These are phyloP conservation scores for Citrus cavaleriei DNA, from an alignment of 345 rosid genomes.

Conservation along the genomic window DNA sequence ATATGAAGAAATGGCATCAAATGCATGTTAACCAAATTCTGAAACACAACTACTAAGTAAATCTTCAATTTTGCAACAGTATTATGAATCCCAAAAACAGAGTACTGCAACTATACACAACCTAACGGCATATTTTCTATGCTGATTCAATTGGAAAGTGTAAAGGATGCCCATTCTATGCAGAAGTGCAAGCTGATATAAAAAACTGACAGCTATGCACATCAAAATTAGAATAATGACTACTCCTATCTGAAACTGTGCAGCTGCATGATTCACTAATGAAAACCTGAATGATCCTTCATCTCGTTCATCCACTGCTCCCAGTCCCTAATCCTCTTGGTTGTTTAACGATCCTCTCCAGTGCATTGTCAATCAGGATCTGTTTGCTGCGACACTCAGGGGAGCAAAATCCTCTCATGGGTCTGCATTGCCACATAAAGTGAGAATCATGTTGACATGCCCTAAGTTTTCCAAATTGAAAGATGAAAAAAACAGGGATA, in stretches of 20 bases:
- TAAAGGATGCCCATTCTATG: background rate
- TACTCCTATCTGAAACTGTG: background rate
- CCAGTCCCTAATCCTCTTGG: background rate
- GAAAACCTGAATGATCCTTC: slow-evolving; percentile 1
- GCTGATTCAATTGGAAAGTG: background rate
- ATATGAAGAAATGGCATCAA: background rate
- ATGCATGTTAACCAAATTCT: background rate
- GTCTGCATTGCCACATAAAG: slow-evolving; percentile 17
- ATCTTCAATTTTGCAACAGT: background rate
- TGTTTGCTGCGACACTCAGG: slow-evolving; percentile 27
- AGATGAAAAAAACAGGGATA: background rate
- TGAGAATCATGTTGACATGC: background rate
- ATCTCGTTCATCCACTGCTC: background rate
- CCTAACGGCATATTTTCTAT: slow-evolving; percentile 5
- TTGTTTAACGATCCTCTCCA: slow-evolving; percentile 10
- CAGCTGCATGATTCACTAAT: background rate
- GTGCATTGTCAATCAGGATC: slow-evolving; percentile 13
- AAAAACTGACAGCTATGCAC: slow-evolving; percentile 29
- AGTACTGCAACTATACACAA: background rate
- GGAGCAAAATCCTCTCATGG: slow-evolving; percentile 29
- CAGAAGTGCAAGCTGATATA: slow-evolving; percentile 26
- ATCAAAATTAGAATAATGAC: background rate
- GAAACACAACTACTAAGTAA: background rate
- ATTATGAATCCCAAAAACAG: slow-evolving; percentile 13
- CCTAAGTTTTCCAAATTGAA: background rate